Evolutionary conservation across 306 rosid genomes (phyloP), one percentile per base, ranked within the genome.

Genomic region (Quercus variabilis): DNA sequence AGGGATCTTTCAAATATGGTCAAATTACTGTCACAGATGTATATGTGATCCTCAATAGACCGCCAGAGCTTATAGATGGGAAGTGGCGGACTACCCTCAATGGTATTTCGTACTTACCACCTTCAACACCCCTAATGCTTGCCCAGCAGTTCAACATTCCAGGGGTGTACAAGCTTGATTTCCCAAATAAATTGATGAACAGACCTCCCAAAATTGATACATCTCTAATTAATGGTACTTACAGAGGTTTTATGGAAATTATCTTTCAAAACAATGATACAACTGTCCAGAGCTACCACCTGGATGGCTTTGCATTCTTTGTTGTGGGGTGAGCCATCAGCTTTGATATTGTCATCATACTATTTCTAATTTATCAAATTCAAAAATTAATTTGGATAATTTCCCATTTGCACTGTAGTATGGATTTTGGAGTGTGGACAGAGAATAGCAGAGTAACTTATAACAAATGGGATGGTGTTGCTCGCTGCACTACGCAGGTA

Each of bases 391-490:
- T 71, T 28, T 19, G 28, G 75, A 57, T 20, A n/a, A 26, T 84
- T 84, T 81, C 52, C 28, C 52, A 30, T 87, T 76, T 77, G 83
- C 33, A n/a, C 49, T 89, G 92, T 71, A 93, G 96, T 78, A 91
- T 93, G 97, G 97, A 93, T 85, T 81, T 88, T 46, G 97, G 97
- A 84, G 84, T 88, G 28, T 93, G 97, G 97, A 87, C 94, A 58
- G 96, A 93, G 73, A 91, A 88, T 87, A 93, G 97, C 92, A 84
- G 94, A 85, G 81, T 87, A 80, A 84, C 88, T 71, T 93, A 89
- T 80, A 91, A 91, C 90, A 93, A 93, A 84, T 87, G 92, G 94
- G 96, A 93, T 76, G 91, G 90, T 0, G 97, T 93, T 72, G 94
- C 96, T 83, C 96, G 96, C 81, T 65, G 83, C 84, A 89, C 96